Percentiles rank a stretch among this genome's conserved stretches.
Evolutionary conservation across 495 filamentous ascomycete genomes (phyloP).

Genomic region (Tetracladium marchalianum): DNA sequence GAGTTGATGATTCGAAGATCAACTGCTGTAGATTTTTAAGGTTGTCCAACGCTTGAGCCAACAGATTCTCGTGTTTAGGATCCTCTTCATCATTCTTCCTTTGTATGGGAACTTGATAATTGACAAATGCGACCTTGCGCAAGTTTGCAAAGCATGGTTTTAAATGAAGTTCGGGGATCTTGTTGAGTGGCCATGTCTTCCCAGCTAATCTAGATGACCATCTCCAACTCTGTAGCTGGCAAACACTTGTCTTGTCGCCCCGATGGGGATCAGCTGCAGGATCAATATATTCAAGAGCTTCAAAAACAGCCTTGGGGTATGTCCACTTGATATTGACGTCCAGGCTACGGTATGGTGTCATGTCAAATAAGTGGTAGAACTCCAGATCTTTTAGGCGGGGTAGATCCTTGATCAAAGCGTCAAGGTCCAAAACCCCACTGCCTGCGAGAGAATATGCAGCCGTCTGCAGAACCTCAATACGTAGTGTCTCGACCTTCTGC

Average conservation of each 20-base stretch:
- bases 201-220: slow-evolving; percentile 66
- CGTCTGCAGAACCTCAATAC: slow-evolving; percentile 46
- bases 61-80: slow-evolving; percentile 23
- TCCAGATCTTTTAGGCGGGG: slow-evolving; percentile 44
- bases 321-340: slow-evolving; percentile 45
- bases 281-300: slow-evolving; percentile 33
- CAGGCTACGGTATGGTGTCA: slow-evolving; percentile 42
- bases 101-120: slow-evolving; percentile 44
- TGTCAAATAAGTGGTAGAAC: slow-evolving; percentile 42
- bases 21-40: slow-evolving; percentile 54
- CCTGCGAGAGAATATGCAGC: slow-evolving; percentile 23
- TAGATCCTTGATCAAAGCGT: slow-evolving; percentile 28
- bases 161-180: slow-evolving; percentile 45
- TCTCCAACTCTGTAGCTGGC: slow-evolving; percentile 55
- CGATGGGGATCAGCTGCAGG: slow-evolving; percentile 6
- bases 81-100: slow-evolving; percentile 19
- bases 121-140: slow-evolving; percentile 51
- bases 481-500: slow-evolving; percentile 58
- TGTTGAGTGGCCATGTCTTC: slow-evolving; percentile 32
- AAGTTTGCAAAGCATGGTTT: slow-evolving; percentile 48
- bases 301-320: slow-evolving; percentile 51
- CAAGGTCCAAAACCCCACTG: slow-evolving; percentile 32
- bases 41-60: slow-evolving; percentile 46
- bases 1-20: slow-evolving; percentile 55
- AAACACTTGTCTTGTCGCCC: slow-evolving; percentile 18